Evolutionary conservation across 257 asterid genomes (phyloP).

Genomic region (Striga asiatica): DNA sequence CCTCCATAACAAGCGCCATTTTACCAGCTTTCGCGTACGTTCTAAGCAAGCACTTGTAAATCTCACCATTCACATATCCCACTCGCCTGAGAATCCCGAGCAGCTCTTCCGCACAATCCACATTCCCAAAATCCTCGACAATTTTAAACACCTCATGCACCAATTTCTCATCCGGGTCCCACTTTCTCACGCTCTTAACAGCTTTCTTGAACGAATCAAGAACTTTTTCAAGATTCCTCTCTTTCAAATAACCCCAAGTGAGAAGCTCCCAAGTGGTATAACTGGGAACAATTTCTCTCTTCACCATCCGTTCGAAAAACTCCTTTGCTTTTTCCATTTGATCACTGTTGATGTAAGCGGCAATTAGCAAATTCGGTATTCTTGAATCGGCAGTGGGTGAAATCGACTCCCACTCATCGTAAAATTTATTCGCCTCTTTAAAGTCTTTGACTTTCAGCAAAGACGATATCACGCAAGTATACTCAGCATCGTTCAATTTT

Average conservation of each 20-base stretch:
- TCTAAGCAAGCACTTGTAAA: constrained; percentile 58
- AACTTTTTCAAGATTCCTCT: constrained; percentile 31
- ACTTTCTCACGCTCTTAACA: constrained; percentile 49
- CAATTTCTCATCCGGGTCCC: constrained; percentile 64
- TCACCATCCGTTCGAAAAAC: constrained; percentile 41
- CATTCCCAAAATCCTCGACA: constrained; percentile 58
- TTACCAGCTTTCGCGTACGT: constrained; percentile 71
- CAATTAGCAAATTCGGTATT: constrained; percentile 76
- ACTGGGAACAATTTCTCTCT: constrained; percentile 41
- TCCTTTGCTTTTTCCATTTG: constrained; percentile 63
- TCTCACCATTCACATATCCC: constrained; percentile 45
- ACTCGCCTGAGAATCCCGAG: constrained; percentile 42
- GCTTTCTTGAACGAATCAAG: constrained; percentile 54
- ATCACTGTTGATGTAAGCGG: constrained; percentile 47
- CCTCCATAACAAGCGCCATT: constrained; percentile 63
- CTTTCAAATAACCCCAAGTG: constrained; percentile 69
- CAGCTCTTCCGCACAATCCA: constrained; percentile 60
- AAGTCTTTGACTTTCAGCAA: constrained; percentile 48
- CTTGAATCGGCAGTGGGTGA: constrained; percentile 71
- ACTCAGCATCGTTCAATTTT: constrained; percentile 67
- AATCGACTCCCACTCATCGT: constrained; percentile 72
- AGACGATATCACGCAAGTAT: constrained; percentile 65
- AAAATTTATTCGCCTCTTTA: constrained; percentile 62
- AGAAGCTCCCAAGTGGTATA: constrained; percentile 92
- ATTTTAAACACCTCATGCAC: constrained; percentile 34